A percentile compares a stretch with the other conserved stretches of the same genome.
These are phyloP conservation scores for Prototheca cutis DNA, from an alignment of 163 green algal species.

Conservation along the genomic window DNA sequence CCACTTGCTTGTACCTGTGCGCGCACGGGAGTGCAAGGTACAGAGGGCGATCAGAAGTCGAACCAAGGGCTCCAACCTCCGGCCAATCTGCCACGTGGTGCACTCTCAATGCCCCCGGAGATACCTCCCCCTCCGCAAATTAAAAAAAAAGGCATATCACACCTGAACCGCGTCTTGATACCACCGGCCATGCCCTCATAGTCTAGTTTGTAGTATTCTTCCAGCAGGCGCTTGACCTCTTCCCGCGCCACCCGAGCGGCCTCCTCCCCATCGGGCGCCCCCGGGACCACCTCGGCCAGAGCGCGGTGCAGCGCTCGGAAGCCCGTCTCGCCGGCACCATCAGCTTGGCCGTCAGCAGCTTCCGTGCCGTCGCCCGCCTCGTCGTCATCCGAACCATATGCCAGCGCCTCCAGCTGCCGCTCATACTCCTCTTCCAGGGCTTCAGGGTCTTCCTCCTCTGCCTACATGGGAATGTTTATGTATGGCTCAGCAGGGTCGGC, in stretches of 20 bases:
- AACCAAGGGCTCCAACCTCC: too few species aligned
- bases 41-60: too few species aligned
- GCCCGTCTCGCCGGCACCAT: conserved; percentile 6
- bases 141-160: too few species aligned
- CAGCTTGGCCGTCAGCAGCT: neutral
- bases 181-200: conserved; percentile 82
- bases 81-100: too few species aligned
- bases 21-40: neutral
- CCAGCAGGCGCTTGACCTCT: conserved; percentile 59
- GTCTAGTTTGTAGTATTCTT: conserved; percentile 92
- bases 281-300: conserved; percentile 11
- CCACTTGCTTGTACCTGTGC: conserved; percentile 37
- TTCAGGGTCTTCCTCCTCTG: conserved; percentile 24
- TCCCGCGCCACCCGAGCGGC: conserved; percentile 15
- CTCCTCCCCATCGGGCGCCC: conserved; percentile 11
- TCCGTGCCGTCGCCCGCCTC: neutral
- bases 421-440: conserved; percentile 26
- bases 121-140: too few species aligned
- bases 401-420: conserved; percentile 32
- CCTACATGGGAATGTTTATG: neutral
- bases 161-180: conserved; percentile 69
- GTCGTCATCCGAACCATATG: conserved; percentile 22
- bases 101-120: too few species aligned
- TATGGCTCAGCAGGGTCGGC: too few species aligned
- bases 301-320: too few species aligned